A percentile compares a stretch with the other conserved stretches of the same genome.
Evolutionary conservation across 495 filamentous ascomycete species (phyloP).

Genomic region (Umbilicaria muhlenbergii): DNA sequence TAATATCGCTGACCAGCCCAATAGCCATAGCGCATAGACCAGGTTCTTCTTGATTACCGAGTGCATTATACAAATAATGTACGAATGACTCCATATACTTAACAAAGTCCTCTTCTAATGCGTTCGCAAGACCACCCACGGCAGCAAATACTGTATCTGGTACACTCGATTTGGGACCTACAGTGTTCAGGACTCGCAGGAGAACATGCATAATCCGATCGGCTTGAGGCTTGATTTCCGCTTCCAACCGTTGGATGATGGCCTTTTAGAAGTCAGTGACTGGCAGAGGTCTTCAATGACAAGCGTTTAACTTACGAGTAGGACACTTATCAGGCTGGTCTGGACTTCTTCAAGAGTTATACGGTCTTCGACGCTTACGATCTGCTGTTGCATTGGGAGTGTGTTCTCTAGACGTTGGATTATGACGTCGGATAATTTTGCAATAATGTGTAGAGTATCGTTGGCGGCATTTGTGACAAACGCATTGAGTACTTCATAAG

Average conservation of each 20-base stretch:
- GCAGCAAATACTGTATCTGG: constrained; percentile 86
- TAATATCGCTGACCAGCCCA: constrained; percentile 89
- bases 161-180: constrained; percentile 78
- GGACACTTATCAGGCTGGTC: constrained; percentile 78
- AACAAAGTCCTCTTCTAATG: constrained; percentile 78
- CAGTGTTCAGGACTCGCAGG: constrained; percentile 61
- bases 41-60: constrained; percentile 89
- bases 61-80: constrained; percentile 80
- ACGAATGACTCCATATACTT: constrained; percentile 94
- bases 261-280: constrained; percentile 18
- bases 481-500: constrained; percentile 92
- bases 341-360: constrained; percentile 95
- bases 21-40: constrained; percentile 93
- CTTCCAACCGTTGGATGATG: constrained; percentile 82
- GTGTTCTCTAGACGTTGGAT: constrained; percentile 83
- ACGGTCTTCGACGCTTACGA: constrained; percentile 90
- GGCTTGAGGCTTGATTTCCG: constrained; percentile 77
- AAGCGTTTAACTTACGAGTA: constrained; percentile 36
- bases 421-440: constrained; percentile 64
- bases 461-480: constrained; percentile 83
- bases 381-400: constrained; percentile 77
- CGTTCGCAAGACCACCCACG: constrained; percentile 70
- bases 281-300: neutral
- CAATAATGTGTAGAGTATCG: constrained; percentile 69
- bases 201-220: constrained; percentile 86